Evolutionary conservation across 2,329 filamentous ascomycete species (phyloP), one percentile per base, ranked within the genome.

Genomic region (Penicillium sp.): DNA sequence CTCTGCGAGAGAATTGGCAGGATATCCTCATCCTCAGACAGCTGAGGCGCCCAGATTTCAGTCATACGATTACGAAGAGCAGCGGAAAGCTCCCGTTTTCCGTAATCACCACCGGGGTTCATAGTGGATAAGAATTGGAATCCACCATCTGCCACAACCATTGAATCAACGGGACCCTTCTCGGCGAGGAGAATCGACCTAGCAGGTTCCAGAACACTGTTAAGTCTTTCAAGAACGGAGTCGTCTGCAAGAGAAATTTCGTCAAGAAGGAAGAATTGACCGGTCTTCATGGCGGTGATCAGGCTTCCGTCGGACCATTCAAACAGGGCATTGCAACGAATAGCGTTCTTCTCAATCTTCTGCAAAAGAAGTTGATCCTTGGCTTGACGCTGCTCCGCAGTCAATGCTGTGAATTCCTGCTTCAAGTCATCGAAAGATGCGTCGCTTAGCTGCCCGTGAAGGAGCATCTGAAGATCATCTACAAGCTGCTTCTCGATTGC

Each of bases 81-180:
- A 3, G 94, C 94, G 1, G 94, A 99, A 13, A 99, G 83, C 73
- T 99, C 94, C 66, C 93, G 91, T 78, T 99, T 99, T 63, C 94
- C 94, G 73, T 97, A 99, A 71, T 99, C 94, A 45, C 96, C 94
- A 50, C 96, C 96, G 9, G 94, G 94, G 66, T 99, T 99, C 94
- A 99, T 99, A 0, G 94, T 99, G 4, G 94, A 93, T 59, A 99
- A 85, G 75, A 99, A 97, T 69, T 99, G 93, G 75, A 97, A 99
- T 0, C 89, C 90, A 41, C 89, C 81, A 12, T 82, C 76, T 6
- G 89, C 94, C 39, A 84, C 83, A 27, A 99, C 83, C 62, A 90
- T 87, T 0, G 92, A 92, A 72, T 96, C 88, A 6, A 89, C 83
- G 2, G 90, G 85, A 0, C 94, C 96, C 75, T 97, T 99, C 73